Percentiles rank a stretch among this genome's conserved stretches.
phyloP scores from a whole-genome alignment of 768 basidiomycete species.

The Coprinellus micaceus region DNA sequence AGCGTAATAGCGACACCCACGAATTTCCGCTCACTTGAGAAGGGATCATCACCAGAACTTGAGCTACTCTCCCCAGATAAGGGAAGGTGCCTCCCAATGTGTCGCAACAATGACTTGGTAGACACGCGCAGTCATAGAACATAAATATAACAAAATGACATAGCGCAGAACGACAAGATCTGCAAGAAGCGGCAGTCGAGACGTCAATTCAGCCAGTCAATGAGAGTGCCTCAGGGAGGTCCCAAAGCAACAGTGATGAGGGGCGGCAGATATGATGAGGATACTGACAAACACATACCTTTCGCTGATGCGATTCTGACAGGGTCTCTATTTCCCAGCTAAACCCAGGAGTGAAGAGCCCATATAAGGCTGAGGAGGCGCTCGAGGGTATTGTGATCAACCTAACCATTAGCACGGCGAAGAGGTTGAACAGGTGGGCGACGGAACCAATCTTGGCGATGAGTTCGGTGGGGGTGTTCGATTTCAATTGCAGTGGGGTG shows the following conservation, averaged over 20 bases:
- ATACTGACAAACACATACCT: constrained; percentile 91
- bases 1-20: constrained; percentile 87
- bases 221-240: too few species aligned
- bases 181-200: too few species aligned
- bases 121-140: too few species aligned
- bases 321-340: constrained; percentile 63
- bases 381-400: too few species aligned
- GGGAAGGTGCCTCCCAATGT: too few species aligned
- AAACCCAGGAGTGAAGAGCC: constrained; percentile 97
- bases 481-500: constrained; percentile 90
- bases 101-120: too few species aligned
- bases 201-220: too few species aligned
- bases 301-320: constrained; percentile 69
- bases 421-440: constrained; percentile 76
- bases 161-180: too few species aligned
- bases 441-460: constrained; percentile 88
- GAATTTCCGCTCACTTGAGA: constrained; percentile 88
- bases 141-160: too few species aligned
- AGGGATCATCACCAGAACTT: constrained; percentile 87
- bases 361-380: too few species aligned
- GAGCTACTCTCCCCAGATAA: constrained; percentile 57
- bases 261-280: constrained; percentile 89
- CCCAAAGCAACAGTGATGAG: constrained; percentile 46
- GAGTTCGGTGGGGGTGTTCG: constrained; percentile 89
- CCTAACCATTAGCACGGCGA: constrained; percentile 82